Percentiles rank a stretch among this genome's conserved stretches.
Evolutionary conservation across 1,284 basidiomycete species (phyloP).

Genomic region (Pisolithus thermaeus): DNA sequence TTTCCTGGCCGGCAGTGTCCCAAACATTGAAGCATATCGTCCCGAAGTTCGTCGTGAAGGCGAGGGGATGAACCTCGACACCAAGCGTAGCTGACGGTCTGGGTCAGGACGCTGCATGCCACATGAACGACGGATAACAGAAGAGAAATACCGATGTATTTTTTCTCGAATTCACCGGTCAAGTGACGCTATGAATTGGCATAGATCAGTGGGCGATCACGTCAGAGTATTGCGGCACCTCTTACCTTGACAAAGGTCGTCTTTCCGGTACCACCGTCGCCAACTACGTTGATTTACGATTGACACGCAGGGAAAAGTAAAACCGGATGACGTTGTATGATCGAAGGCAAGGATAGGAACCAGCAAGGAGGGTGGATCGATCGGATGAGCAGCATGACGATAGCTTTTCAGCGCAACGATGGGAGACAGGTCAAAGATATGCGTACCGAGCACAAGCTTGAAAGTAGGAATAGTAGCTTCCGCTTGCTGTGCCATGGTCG

Average conservation of each 20-base stretch:
- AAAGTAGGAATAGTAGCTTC: constrained; percentile 90
- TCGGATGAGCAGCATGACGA: not conserved
- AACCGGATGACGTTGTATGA: not conserved
- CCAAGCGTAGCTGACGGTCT: constrained; percentile 82
- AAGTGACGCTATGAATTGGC: constrained; percentile 76
- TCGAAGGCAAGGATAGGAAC: constrained; percentile 5
- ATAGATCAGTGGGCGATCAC: constrained; percentile 57
- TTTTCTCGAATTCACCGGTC: constrained; percentile 99
- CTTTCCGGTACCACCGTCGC: constrained; percentile 98
- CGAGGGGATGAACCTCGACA: constrained; percentile 97
- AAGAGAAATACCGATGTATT: constrained; percentile 83
- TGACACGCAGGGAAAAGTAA: not conserved
- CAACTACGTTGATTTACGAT: constrained; percentile 53
- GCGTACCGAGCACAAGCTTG: constrained; percentile 96
- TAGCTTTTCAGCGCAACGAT: not conserved
- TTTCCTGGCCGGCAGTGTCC: constrained; percentile 99
- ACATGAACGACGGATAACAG: constrained; percentile 7
- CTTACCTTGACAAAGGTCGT: constrained; percentile 95
- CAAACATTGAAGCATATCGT: constrained; percentile 99
- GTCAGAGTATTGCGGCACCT: constrained; percentile 12
- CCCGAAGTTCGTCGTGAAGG: constrained; percentile 97
- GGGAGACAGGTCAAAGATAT: not conserved
- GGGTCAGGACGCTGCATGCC: constrained; percentile 12
- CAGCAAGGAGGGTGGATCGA: not conserved
- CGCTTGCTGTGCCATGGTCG: constrained; percentile 33